Conservation (phyloP, 257 asterid genomes). For the Nicotiana attenuata region DNA sequence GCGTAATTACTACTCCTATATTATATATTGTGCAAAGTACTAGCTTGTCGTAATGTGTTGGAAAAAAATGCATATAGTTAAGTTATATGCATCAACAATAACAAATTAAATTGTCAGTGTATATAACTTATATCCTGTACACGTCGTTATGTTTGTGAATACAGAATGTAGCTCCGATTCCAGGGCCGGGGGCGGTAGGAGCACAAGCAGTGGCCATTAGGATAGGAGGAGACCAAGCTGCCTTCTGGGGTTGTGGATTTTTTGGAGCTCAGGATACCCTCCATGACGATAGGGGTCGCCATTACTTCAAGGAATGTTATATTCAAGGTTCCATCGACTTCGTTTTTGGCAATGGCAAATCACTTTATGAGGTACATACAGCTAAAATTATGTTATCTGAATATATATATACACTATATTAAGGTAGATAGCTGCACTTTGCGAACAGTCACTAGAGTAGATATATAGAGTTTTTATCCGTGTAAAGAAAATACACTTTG, state of each 20-base stretch:
- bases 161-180: slow-evolving; percentile 86
- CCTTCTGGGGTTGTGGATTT: slow-evolving; percentile 93
- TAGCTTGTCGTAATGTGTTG: not conserved
- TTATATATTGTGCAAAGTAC: not conserved
- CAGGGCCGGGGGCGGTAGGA: slow-evolving; percentile 71
- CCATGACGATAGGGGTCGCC: slow-evolving; percentile 92
- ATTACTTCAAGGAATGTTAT: slow-evolving; percentile 83
- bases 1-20: not conserved
- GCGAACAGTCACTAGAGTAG: too few species aligned
- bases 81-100: not conserved
- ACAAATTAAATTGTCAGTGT: not conserved
- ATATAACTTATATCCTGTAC: not conserved
- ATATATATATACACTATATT: too few species aligned
- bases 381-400: not conserved
- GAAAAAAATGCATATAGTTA: not conserved
- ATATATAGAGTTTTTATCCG: too few species aligned
- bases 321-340: slow-evolving; percentile 96
- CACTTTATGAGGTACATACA: slow-evolving; percentile 63
- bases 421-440: too few species aligned
- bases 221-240: slow-evolving; percentile 70
- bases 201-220: slow-evolving; percentile 94
- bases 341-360: slow-evolving; percentile 80
- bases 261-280: slow-evolving; percentile 93
- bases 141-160: not conserved
- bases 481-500: too few species aligned